Evolutionary conservation across 495 filamentous ascomycete species (phyloP).

Genomic region (Apiosordaria backusii): DNA sequence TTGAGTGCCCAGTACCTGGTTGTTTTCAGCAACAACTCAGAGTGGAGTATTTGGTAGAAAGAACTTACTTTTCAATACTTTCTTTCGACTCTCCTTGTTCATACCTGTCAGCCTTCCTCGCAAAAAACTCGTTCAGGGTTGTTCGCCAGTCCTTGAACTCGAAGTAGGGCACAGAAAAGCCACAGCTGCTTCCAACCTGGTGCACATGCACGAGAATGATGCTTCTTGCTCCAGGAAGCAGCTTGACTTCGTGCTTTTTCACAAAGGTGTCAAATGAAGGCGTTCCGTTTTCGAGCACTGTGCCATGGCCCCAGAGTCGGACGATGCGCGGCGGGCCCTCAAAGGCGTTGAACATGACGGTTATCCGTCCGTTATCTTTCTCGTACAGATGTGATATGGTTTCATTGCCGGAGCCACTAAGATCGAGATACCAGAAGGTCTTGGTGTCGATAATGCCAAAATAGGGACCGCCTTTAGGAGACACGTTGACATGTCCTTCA

Average conservation of each 20-base stretch:
- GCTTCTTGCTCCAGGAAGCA: conserved; percentile 52
- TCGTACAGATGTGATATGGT: conserved; percentile 72
- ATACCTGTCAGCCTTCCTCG: conserved; percentile 41
- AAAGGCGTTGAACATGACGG: conserved; percentile 70
- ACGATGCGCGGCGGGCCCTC: conserved; percentile 61
- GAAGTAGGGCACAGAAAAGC: conserved; percentile 52
- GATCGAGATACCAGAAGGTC: conserved; percentile 66
- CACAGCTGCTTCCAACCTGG: conserved; percentile 56
- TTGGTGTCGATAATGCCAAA: conserved; percentile 58
- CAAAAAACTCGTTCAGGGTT: conserved; percentile 47
- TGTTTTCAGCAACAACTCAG: not conserved
- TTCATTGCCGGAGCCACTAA: conserved; percentile 67
- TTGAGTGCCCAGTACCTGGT: conserved; percentile 56
- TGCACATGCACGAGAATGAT: conserved; percentile 63
- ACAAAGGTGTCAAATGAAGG: conserved; percentile 46
- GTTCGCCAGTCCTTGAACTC: conserved; percentile 48
- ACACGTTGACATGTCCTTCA: conserved; percentile 59
- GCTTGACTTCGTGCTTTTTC: conserved; percentile 40
- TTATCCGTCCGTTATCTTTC: conserved; percentile 61
- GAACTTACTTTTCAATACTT: conserved; percentile 46
- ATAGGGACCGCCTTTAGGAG: conserved; percentile 63
- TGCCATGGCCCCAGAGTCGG: conserved; percentile 64
- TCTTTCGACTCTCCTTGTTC: conserved; percentile 44
- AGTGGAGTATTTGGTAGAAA: not conserved
- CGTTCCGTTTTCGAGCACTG: conserved; percentile 57